Evolutionary conservation across 345 rosid species (phyloP).

Genomic region (Eucalyptus polybractea): DNA sequence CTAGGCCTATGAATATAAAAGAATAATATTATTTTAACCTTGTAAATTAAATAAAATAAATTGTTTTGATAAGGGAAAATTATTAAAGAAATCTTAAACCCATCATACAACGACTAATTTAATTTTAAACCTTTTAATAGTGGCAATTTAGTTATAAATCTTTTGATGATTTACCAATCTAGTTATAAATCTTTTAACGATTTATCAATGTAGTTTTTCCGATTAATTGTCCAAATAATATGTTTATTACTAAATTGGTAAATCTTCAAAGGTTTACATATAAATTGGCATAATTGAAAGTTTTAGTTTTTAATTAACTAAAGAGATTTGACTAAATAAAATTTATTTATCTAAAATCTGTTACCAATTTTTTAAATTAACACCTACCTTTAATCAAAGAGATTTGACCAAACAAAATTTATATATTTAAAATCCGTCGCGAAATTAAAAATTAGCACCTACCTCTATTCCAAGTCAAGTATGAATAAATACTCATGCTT

Average conservation of each 20-base stretch:
- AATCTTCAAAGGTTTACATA: not conserved
- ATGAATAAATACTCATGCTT: not conserved
- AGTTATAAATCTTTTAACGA: too few species aligned
- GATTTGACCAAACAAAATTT: not conserved
- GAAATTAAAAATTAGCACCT: not conserved
- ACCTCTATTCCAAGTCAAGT: not conserved
- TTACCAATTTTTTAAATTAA: not conserved
- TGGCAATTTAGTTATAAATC: too few species aligned
- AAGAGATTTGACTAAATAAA: not conserved
- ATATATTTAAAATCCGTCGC: not conserved
- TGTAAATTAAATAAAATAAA: not conserved
- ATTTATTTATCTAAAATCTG: not conserved
- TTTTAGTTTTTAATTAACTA: not conserved
- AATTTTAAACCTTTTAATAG: not conserved
- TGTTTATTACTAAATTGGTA: not conserved
- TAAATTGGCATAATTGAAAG: not conserved
- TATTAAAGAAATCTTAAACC: too few species aligned
- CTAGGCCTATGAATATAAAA: not conserved
- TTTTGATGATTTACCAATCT: not conserved
- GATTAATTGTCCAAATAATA: not conserved
- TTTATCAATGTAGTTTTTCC: too few species aligned
- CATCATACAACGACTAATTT: accelerated
- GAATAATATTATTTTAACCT: not conserved
- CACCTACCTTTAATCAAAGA: not conserved
- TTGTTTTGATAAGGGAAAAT: not conserved